Conservation (phyloP, 306 rosid species). For the Senna siamea region DNA sequence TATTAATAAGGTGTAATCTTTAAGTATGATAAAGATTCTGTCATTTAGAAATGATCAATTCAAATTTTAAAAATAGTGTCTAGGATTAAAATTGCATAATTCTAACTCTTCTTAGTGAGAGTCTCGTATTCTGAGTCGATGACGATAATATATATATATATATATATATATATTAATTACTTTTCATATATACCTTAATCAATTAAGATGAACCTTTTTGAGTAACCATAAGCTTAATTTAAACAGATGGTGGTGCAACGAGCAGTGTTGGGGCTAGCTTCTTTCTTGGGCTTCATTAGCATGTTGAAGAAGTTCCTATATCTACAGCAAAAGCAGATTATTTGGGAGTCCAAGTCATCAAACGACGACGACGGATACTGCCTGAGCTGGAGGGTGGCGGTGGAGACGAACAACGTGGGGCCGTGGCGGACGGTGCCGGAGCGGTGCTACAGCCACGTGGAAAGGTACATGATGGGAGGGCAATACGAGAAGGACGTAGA, state of each 20-base stretch:
- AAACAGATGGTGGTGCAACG: constrained; percentile 38
- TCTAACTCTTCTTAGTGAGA: too few species aligned
- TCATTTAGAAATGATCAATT: too few species aligned
- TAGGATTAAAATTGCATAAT: too few species aligned
- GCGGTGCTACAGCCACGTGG: constrained; percentile 36
- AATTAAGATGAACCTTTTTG: too few species aligned
- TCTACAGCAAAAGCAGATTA: background rate
- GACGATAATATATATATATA: too few species aligned
- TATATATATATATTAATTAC: too few species aligned
- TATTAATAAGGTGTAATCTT: too few species aligned
- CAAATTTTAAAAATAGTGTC: too few species aligned
- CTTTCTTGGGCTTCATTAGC: constrained; percentile 38
- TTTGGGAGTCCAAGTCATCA: background rate
- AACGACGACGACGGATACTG: constrained; percentile 33
- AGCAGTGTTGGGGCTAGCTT: constrained; percentile 31
- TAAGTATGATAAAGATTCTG: too few species aligned
- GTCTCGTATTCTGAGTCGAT: too few species aligned
- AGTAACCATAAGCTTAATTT: background rate
- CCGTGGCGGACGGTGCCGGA: constrained; percentile 41
- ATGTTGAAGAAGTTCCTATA: constrained; percentile 1
- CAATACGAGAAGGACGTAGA: constrained; percentile 60
- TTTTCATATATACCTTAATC: too few species aligned
- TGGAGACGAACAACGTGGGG: constrained; percentile 49
- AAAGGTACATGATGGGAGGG: constrained; percentile 63
- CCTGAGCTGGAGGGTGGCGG: constrained; percentile 70